Base-by-base conservation (phyloP, 495 filamentous ascomycete species). In the Aspergillus steynii region DNA sequence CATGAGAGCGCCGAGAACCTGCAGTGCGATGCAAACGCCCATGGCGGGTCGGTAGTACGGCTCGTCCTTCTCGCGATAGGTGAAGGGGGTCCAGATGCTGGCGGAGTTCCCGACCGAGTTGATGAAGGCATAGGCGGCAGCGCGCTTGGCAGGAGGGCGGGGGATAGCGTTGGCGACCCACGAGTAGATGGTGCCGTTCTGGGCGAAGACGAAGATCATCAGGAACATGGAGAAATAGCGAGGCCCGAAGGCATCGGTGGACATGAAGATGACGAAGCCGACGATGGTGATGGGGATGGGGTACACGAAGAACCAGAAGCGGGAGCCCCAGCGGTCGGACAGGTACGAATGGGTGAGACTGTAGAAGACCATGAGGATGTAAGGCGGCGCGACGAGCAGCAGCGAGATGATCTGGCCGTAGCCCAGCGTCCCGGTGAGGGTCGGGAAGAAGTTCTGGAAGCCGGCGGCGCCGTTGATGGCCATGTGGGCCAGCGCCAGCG, bases 381-480 rank as follows among this genome's bases (percentile, higher is more conserved):
- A 85, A 0, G 82, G 82, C 3, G 82, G 82, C 6, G 82, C 81
- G 14, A 82, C 79, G 2, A 84, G 74, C 12, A 85, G 68, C 15
- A 83, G 70, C 0, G 79, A 79, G 57, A 80, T 74, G 46, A 65
- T 79, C 10, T 74, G 15, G 58, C 53, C 65, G 65, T 75, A 80
- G 20, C 71, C 69, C 14, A 85, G 72, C 0, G 80, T 82, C 34
- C 63, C 56, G 0, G 77, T 79, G 54, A 84, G 65, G 0, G 81
- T 80, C 0, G 81, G 82, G 75, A 83, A 84, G 70, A 80, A 83
- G 69, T 83, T 83, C 58, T 84, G 80, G 74, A 84, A 84, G 0
- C 81, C 81, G 12, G 75, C 71, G 1, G 81, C 75, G 15, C 80
- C 82, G 5, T 77, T 80, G 56, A 82, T 79, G 63, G 72, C 70